A percentile compares a stretch with the other conserved stretches of the same genome.
Evolutionary conservation across 2,329 filamentous ascomycete species (phyloP).

Genomic region (Ceratocystis cacaofunesta): DNA sequence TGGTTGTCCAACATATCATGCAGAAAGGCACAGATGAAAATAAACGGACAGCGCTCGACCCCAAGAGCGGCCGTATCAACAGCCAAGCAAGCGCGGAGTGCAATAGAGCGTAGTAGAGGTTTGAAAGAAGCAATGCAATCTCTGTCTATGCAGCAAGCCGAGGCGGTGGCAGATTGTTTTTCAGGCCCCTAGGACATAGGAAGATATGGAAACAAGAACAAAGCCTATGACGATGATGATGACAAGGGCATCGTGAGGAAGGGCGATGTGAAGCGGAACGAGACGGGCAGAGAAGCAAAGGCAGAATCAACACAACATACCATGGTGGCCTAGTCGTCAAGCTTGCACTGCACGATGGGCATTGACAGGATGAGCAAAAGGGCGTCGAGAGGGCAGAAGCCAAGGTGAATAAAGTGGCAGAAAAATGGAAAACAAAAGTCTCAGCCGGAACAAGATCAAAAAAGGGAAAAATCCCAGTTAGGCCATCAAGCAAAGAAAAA

Average conservation of each 20-base stretch:
- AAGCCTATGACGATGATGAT: not conserved
- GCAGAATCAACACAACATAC: not conserved
- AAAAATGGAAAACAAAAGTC: conserved; percentile 25
- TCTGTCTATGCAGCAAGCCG: not conserved
- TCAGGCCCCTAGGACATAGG: not conserved
- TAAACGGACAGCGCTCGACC: not conserved
- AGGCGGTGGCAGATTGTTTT: not conserved
- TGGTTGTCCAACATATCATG: not conserved
- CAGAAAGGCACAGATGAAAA: not conserved
- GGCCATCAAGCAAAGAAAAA: not conserved
- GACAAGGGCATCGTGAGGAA: not conserved
- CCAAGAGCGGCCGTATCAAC: not conserved
- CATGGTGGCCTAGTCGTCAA: not conserved
- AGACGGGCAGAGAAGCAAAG: not conserved
- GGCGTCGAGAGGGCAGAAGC: not conserved
- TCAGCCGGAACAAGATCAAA: conserved; percentile 21
- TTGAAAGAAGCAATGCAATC: not conserved
- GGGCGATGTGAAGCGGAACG: not conserved
- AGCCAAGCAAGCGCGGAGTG: not conserved
- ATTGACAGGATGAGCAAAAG: not conserved
- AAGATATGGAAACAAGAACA: not conserved
- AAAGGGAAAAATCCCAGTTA: not conserved
- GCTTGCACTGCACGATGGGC: not conserved
- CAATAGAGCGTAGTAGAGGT: no score
- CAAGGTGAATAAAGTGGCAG: conserved; percentile 14